Conservation (phyloP, 495 filamentous ascomycete genomes). For the Hyaloscypha finlandica region DNA sequence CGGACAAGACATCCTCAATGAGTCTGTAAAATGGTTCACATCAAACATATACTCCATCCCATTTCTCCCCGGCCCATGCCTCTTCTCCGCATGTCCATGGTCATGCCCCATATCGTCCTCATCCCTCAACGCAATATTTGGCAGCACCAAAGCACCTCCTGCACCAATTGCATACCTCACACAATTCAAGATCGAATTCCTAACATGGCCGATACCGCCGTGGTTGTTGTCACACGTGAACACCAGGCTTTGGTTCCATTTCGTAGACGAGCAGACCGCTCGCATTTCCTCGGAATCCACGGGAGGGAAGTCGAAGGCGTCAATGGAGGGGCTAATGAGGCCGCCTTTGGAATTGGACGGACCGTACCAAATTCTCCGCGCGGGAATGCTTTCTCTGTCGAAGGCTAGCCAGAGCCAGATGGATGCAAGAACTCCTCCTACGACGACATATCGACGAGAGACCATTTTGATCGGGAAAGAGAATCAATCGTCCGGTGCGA, state of each 20-base stretch:
- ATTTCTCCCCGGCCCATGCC: slow-evolving; percentile 15
- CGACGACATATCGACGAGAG: slow-evolving; percentile 16
- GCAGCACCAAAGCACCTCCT: slow-evolving; percentile 27
- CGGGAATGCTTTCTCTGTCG: slow-evolving; percentile 1
- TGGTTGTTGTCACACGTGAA: slow-evolving; percentile 33
- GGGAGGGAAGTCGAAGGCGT: slow-evolving; percentile 27
- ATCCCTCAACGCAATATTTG: slow-evolving; percentile 26
- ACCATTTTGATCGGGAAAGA: slow-evolving; percentile 9
- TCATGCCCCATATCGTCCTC: slow-evolving; percentile 16
- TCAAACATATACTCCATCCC: slow-evolving; percentile 30
- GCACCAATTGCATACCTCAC: slow-evolving; percentile 34
- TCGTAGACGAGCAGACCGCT: slow-evolving; percentile 22
- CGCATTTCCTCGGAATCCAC: slow-evolving; percentile 29
- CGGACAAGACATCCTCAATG: slow-evolving; percentile 23
- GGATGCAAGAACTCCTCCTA: slow-evolving; percentile 7
- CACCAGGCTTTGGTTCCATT: slow-evolving; percentile 28
- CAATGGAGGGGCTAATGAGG: neutral
- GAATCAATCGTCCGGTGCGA: neutral
- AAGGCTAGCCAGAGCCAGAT: slow-evolving; percentile 27
- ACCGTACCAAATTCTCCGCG: neutral
- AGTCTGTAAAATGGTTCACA: slow-evolving; percentile 24
- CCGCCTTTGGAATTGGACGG: neutral
- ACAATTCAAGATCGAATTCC: slow-evolving; percentile 33
- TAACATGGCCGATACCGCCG: slow-evolving; percentile 26
- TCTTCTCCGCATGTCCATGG: slow-evolving; percentile 6